These are phyloP conservation scores for Forsythia viridissima DNA, from an alignment of 257 asterid genomes.

Conservation along the genomic window DNA sequence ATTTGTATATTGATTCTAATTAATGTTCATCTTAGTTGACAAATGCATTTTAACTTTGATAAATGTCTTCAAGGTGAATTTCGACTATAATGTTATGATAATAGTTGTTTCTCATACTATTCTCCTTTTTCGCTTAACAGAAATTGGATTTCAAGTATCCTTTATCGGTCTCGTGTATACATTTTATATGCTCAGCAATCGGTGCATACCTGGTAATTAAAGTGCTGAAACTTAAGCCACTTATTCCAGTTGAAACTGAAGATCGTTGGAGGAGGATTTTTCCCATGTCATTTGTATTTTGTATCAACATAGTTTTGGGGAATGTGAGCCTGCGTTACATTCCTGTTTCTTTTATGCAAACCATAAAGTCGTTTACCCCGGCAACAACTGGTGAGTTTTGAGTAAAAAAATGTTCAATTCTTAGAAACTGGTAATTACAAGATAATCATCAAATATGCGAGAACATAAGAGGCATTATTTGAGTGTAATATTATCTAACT, in stretches of 20 bases:
- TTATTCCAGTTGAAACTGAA: slow-evolving; percentile 42
- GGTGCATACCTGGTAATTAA: slow-evolving; percentile 30
- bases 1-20: background rate
- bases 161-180: slow-evolving; percentile 3
- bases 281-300: slow-evolving; percentile 54
- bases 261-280: slow-evolving; percentile 55
- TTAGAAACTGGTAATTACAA: background rate
- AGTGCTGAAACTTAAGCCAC: too few species aligned
- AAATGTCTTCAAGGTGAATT: background rate
- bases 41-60: background rate
- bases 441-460: background rate
- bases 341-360: slow-evolving; percentile 57
- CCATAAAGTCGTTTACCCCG: slow-evolving; percentile 54
- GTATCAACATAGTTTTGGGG: slow-evolving; percentile 51
- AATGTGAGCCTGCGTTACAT: slow-evolving; percentile 49
- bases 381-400: slow-evolving; percentile 46
- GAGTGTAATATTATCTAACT: background rate
- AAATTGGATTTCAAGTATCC: too few species aligned
- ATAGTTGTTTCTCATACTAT: too few species aligned
- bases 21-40: background rate
- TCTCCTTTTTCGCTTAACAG: too few species aligned
- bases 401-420: background rate
- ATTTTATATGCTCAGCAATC: slow-evolving; percentile 46
- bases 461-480: background rate
- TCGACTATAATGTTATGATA: background rate